These are phyloP conservation scores for Eimeria acervulina DNA, from an alignment of 169 alveolate species.

Conservation along the genomic window DNA sequence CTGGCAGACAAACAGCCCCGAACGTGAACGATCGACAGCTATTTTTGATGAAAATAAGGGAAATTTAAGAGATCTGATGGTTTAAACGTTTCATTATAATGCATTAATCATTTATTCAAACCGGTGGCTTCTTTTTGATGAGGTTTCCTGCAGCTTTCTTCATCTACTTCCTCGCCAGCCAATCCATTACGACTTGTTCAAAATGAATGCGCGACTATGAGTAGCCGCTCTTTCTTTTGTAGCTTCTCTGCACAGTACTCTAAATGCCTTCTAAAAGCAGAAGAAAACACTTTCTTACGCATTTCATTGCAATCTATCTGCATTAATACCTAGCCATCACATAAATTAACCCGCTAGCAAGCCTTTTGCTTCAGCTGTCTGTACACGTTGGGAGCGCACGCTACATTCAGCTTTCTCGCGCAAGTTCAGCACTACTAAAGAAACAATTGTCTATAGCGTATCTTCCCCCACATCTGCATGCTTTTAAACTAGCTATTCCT, in stretches of 20 bases:
- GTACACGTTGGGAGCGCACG: background rate
- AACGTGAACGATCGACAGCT: background rate
- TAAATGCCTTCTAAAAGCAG: background rate
- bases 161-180: background rate
- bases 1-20: slow-evolving; percentile 21
- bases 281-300: too few relatives aligned
- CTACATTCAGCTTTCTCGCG: background rate
- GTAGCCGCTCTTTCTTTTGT: background rate
- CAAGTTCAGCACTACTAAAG: background rate
- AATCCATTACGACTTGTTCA: background rate
- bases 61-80: background rate
- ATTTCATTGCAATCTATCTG: background rate
- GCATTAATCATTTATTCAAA: too few relatives aligned
- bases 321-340: background rate
- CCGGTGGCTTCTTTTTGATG: background rate
- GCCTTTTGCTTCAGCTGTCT: background rate
- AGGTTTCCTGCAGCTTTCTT: background rate
- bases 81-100: too few relatives aligned
- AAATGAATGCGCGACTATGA: background rate
- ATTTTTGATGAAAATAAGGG: too few relatives aligned
- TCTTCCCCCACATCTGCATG: background rate
- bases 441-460: background rate
- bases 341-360: background rate
- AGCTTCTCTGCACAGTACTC: background rate
- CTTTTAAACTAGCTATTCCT: too few relatives aligned